phyloP scores from a whole-genome alignment of 2,329 filamentous ascomycete genomes.

The Fusarium domesticum region DNA sequence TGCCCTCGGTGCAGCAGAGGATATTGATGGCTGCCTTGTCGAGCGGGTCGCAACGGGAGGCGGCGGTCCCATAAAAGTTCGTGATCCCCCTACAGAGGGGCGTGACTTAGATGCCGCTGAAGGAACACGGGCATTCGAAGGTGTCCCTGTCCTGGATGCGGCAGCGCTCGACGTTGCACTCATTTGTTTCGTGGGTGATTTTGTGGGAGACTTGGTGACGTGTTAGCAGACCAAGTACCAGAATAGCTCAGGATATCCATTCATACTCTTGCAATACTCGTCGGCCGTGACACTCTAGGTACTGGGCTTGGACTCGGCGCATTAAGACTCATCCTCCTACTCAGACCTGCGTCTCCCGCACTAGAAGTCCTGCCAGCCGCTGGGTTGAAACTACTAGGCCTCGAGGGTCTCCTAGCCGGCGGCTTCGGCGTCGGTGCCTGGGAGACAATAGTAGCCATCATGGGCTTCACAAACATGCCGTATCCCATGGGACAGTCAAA shows the following conservation, averaged over 20 bases:
- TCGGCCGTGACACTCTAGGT: constrained; percentile 52
- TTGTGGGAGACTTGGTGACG: constrained; percentile 64
- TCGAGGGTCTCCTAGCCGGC: constrained; percentile 39
- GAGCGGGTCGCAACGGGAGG: constrained; percentile 44
- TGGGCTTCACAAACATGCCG: constrained; percentile 81
- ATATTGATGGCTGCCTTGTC: constrained; percentile 44
- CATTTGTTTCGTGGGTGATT: constrained; percentile 75
- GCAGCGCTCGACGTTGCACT: constrained; percentile 53
- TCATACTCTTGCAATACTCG: constrained; percentile 57
- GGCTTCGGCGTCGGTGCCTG: constrained; percentile 42
- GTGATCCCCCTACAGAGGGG: constrained; percentile 50
- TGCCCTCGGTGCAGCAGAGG: constrained; percentile 38
- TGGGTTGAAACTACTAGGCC: constrained; percentile 50
- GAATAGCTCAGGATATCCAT: constrained; percentile 7
- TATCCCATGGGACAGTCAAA: constrained; percentile 76
- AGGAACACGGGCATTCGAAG: constrained; percentile 52
- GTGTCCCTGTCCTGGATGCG: constrained; percentile 63
- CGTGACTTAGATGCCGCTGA: constrained; percentile 51
- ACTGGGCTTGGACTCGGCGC: constrained; percentile 70
- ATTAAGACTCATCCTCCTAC: constrained; percentile 67
- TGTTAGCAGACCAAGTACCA: constrained; percentile 15
- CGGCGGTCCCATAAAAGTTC: constrained; percentile 68
- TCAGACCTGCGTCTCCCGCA: constrained; percentile 50
- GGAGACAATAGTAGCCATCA: constrained; percentile 60
- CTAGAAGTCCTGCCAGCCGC: constrained; percentile 40